Conservation (phyloP, 2,329 filamentous ascomycete species). For the Cladosporium oxysporum region DNA sequence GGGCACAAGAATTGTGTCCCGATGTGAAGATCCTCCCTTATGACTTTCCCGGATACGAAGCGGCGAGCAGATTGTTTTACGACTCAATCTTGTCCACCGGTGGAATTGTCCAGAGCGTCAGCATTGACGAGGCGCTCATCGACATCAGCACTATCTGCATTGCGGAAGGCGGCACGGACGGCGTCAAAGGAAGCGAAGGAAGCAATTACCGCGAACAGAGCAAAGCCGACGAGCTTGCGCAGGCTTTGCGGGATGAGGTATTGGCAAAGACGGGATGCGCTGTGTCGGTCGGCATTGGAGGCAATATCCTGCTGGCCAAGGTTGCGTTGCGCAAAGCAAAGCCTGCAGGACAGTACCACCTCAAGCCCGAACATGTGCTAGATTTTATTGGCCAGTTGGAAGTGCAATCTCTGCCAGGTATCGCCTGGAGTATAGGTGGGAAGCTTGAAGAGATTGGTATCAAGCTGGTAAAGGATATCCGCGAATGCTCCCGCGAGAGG, state of each 20-base stretch:
- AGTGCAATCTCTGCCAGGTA: constrained; percentile 82
- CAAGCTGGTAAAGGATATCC: constrained; percentile 78
- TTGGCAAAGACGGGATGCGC: constrained; percentile 76
- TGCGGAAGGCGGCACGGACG: constrained; percentile 65
- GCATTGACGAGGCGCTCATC: constrained; percentile 90
- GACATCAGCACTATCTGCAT: constrained; percentile 76
- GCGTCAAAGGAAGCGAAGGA: constrained; percentile 64
- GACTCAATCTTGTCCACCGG: constrained; percentile 76
- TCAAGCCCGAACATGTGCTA: constrained; percentile 78
- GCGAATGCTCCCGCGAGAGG: constrained; percentile 73
- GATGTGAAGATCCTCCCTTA: constrained; percentile 89
- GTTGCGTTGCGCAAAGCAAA: constrained; percentile 89
- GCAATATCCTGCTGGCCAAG: constrained; percentile 88
- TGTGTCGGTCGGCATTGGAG: constrained; percentile 90
- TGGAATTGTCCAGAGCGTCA: constrained; percentile 90
- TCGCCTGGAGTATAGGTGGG: constrained; percentile 84
- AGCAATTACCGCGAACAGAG: constrained; percentile 76
- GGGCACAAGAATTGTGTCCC: constrained; percentile 78
- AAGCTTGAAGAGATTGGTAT: constrained; percentile 88
- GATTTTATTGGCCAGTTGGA: constrained; percentile 75
- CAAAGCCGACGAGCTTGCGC: constrained; percentile 72
- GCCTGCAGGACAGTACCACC: constrained; percentile 86
- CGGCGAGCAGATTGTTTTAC: constrained; percentile 86
- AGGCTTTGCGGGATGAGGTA: constrained; percentile 66
- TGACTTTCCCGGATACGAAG: constrained; percentile 92